These are phyloP conservation scores for Sporobolomyces roseus DNA, from an alignment of 768 basidiomycete species.

Conservation along the genomic window DNA sequence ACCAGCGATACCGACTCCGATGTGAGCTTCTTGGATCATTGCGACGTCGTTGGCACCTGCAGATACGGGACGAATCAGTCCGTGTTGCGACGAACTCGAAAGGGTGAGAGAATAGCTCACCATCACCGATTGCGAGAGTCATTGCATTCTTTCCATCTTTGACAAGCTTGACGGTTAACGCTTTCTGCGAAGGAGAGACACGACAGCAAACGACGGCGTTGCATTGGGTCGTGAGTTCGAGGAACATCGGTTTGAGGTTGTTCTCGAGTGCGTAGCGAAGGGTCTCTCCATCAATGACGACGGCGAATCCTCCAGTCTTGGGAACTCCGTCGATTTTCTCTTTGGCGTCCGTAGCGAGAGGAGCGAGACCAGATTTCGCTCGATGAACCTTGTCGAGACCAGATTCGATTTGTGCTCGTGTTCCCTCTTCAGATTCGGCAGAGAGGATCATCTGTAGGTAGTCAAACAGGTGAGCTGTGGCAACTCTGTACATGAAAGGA, in stretches of 20 bases:
- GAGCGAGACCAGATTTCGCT: constrained; percentile 21
- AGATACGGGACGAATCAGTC: not conserved
- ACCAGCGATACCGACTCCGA: constrained; percentile 88
- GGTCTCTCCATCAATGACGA: constrained; percentile 95
- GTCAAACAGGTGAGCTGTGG: not conserved
- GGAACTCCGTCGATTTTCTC: constrained; percentile 34
- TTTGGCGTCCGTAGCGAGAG: constrained; percentile 28
- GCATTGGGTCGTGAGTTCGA: constrained; percentile 90
- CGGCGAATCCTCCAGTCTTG: constrained; percentile 70
- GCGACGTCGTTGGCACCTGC: constrained; percentile 84
- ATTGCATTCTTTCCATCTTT: constrained; percentile 93
- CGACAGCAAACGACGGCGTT: constrained; percentile 98
- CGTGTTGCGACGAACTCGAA: not conserved
- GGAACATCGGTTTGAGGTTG: constrained; percentile 75
- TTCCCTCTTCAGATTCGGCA: constrained; percentile 67
- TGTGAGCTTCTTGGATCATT: constrained; percentile 99
- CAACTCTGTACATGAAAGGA: not conserved
- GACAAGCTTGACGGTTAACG: constrained; percentile 90
- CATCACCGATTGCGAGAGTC: constrained; percentile 95
- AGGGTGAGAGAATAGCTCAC: constrained; percentile 46
- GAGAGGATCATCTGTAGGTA: constrained; percentile 73
- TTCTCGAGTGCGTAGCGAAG: constrained; percentile 72
- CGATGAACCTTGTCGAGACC: constrained; percentile 92
- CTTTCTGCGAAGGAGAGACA: constrained; percentile 96
- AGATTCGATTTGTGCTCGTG: constrained; percentile 81